Conservation (phyloP, 2,329 filamentous ascomycete genomes). For the Geosmithia putterillii region DNA sequence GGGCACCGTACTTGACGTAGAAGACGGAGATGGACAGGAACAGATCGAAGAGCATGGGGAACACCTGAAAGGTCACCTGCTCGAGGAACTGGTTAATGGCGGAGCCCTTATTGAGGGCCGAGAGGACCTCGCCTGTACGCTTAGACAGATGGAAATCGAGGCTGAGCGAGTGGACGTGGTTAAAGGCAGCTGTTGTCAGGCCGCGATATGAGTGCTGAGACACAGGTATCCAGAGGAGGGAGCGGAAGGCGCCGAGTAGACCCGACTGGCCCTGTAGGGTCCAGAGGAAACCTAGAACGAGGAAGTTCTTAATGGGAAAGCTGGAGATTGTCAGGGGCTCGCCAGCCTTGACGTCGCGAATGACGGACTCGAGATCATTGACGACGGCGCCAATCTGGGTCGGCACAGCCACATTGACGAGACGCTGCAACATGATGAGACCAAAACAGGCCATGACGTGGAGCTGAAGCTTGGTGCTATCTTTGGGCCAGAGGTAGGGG, state of each 20-base stretch:
- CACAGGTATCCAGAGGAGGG: slow-evolving; percentile 89
- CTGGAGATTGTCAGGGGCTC: slow-evolving; percentile 18
- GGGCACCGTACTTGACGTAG: slow-evolving; percentile 46
- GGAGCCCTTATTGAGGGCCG: slow-evolving; percentile 88
- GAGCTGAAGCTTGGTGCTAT: slow-evolving; percentile 59
- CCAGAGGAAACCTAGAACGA: slow-evolving; percentile 50
- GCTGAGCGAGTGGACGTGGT: slow-evolving; percentile 91
- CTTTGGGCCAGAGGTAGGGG: slow-evolving; percentile 91
- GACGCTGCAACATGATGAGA: slow-evolving; percentile 67
- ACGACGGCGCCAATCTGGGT: slow-evolving; percentile 70
- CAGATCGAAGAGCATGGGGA: slow-evolving; percentile 89
- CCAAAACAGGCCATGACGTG: slow-evolving; percentile 73
- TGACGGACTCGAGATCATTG: slow-evolving; percentile 47
- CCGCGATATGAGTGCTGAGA: slow-evolving; percentile 95
- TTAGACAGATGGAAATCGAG: slow-evolving; percentile 95
- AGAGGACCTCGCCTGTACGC: slow-evolving; percentile 90
- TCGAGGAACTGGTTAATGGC: slow-evolving; percentile 96
- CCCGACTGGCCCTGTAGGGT: slow-evolving; percentile 86
- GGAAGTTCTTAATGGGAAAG: slow-evolving; percentile 21
- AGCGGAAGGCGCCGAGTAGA: slow-evolving; percentile 68
- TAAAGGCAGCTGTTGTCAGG: slow-evolving; percentile 87
- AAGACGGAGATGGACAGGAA: slow-evolving; percentile 71
- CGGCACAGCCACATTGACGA: slow-evolving; percentile 79
- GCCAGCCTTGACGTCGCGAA: slow-evolving; percentile 32
- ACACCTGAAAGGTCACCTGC: slow-evolving; percentile 88